A percentile compares a stretch with the other conserved stretches of the same genome.
Evolutionary conservation across 768 basidiomycete genomes (phyloP).

Genomic region (Boletellus ananiceps): DNA sequence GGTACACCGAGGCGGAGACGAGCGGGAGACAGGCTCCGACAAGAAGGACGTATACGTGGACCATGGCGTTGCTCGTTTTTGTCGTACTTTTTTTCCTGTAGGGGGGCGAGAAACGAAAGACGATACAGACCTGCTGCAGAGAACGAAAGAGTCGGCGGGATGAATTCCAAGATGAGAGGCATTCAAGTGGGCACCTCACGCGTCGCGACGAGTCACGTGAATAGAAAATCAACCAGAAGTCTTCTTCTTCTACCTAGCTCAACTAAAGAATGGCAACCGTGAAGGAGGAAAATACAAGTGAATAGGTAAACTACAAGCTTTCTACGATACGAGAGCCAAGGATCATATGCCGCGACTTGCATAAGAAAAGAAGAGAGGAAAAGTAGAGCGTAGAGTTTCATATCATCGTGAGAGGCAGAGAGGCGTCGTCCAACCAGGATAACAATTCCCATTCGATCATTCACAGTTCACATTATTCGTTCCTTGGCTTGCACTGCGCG

Average conservation of each 20-base stretch:
- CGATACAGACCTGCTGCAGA: slow-evolving; percentile 29
- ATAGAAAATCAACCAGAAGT: slow-evolving; percentile 21
- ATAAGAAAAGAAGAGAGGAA: background rate
- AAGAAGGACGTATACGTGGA: slow-evolving; percentile 2
- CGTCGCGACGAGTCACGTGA: slow-evolving; percentile 26
- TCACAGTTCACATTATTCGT: slow-evolving; percentile 47
- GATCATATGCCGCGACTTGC: slow-evolving; percentile 2
- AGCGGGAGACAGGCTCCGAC: slow-evolving; percentile 4
- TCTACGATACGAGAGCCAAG: slow-evolving; percentile 10
- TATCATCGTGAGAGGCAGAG: background rate
- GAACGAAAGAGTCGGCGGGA: background rate
- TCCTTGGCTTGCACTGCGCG: slow-evolving; percentile 64
- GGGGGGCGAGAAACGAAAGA: too few species aligned
- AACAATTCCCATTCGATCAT: too few species aligned
- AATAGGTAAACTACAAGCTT: slow-evolving; percentile 16
- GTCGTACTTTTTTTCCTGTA: too few species aligned
- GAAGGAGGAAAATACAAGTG: slow-evolving; percentile 18
- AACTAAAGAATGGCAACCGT: slow-evolving; percentile 9
- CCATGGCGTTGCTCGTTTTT: slow-evolving; percentile 2
- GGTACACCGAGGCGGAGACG: slow-evolving; percentile 40
- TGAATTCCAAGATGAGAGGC: too few species aligned
- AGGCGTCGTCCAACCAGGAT: too few species aligned
- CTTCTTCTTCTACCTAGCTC: slow-evolving; percentile 6
- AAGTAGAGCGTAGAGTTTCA: background rate
- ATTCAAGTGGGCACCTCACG: background rate